Evolutionary conservation across 1,139 yeast species (phyloP).

Genomic region (Magnusiomyces magnusii): DNA sequence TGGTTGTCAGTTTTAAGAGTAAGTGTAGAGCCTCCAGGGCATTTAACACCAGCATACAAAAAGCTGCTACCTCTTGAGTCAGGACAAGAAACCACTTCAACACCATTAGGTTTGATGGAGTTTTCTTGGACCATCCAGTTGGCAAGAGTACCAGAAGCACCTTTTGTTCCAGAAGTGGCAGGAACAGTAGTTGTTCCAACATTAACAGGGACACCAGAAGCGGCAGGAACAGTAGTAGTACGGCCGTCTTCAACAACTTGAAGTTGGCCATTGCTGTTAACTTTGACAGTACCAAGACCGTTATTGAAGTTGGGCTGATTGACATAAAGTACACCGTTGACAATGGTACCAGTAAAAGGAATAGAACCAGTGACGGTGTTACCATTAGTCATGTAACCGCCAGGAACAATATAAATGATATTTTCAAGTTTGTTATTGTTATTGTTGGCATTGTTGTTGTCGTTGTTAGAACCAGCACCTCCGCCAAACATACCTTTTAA

Average conservation of each 20-base stretch:
- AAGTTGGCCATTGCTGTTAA: conserved; percentile 1
- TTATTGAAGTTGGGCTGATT: background rate
- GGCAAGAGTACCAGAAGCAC: background rate
- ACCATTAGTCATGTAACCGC: background rate
- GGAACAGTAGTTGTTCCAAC: background rate
- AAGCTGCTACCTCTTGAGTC: background rate
- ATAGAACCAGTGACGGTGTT: conserved; percentile 3
- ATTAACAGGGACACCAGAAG: background rate
- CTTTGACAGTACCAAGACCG: conserved; percentile 1
- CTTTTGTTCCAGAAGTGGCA: background rate
- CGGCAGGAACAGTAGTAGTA: background rate
- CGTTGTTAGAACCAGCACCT: background rate
- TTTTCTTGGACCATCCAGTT: conserved; percentile 1
- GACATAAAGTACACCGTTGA: conserved; percentile 4
- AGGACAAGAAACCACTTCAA: background rate
- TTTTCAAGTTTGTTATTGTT: background rate
- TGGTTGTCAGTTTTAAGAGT: background rate
- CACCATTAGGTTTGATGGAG: background rate
- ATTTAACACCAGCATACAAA: background rate
- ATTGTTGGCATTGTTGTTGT: background rate
- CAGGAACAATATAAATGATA: conserved; percentile 1
- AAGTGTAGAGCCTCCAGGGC: conserved; percentile 1
- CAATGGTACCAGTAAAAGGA: conserved; percentile 5
- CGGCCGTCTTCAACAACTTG: background rate
- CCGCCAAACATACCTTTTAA: background rate